phyloP scores from a whole-genome alignment of 495 filamentous ascomycete genomes.

The Aspergillus wentii region DNA sequence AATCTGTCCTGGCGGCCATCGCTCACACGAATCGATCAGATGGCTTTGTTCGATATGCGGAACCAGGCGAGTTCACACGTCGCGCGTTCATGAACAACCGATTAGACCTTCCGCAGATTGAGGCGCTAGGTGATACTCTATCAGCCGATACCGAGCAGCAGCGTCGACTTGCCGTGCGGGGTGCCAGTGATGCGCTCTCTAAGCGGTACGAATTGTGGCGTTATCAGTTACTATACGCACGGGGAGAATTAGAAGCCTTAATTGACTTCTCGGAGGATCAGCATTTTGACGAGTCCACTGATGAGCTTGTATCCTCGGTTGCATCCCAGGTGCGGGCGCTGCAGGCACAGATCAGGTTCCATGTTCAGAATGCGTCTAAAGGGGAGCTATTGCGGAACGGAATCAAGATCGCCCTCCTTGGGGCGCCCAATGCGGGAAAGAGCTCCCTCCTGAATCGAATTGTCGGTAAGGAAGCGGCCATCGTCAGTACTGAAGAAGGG shows the following conservation, averaged over 20 bases:
- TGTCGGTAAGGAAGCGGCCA: conserved; percentile 90
- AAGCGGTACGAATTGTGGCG: conserved; percentile 84
- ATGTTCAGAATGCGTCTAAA: conserved; percentile 70
- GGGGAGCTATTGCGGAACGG: conserved; percentile 84
- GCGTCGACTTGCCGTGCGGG: conserved; percentile 76
- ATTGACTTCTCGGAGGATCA: conserved; percentile 98
- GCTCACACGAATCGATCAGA: conserved; percentile 31
- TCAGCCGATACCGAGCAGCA: conserved; percentile 92
- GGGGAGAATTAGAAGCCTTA: conserved; percentile 88
- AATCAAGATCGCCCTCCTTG: conserved; percentile 79
- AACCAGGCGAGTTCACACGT: conserved; percentile 92
- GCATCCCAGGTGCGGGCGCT: conserved; percentile 57
- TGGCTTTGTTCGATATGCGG: conserved; percentile 72
- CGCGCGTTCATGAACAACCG: conserved; percentile 86
- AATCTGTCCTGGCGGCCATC: conserved; percentile 77
- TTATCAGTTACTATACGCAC: conserved; percentile 66
- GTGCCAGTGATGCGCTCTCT: conserved; percentile 64
- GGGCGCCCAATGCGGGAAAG: conserved; percentile 93
- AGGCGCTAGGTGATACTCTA: conserved; percentile 81
- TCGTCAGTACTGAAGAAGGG: conserved; percentile 86
- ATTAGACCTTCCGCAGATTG: conserved; percentile 87
- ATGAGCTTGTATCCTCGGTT: conserved; percentile 64
- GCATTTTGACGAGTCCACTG: conserved; percentile 86
- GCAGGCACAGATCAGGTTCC: conserved; percentile 53
- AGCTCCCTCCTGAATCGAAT: conserved; percentile 88